These are phyloP conservation scores for Uncinocarpus reesii DNA, from an alignment of 2,329 filamentous ascomycete species.

Conservation along the genomic window DNA sequence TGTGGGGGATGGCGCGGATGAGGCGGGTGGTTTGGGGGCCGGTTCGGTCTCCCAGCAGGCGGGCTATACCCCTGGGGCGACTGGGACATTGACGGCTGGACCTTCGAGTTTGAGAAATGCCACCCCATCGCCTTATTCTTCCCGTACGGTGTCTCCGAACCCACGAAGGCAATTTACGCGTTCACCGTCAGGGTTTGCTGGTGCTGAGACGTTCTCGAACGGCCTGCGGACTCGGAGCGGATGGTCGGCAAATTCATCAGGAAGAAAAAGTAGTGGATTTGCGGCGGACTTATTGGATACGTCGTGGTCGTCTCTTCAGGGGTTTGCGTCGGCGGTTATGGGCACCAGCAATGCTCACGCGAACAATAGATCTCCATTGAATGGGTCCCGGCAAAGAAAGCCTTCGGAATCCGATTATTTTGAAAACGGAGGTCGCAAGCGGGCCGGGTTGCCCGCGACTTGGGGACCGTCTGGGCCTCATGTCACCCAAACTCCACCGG, in stretches of 20 bases:
- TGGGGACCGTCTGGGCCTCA: constrained; percentile 36
- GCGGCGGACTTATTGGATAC: constrained; percentile 34
- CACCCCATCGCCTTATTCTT: constrained; percentile 2
- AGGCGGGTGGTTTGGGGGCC: constrained; percentile 15
- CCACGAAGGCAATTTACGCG: constrained; percentile 9
- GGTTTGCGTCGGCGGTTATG: constrained; percentile 39
- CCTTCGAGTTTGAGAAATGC: neutral
- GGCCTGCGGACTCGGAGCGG: neutral
- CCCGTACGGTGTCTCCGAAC: constrained; percentile 14
- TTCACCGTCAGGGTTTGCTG: neutral
- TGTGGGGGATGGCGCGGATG: constrained; percentile 27
- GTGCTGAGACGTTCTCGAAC: neutral
- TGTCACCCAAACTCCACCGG: constrained; percentile 25
- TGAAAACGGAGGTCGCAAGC: constrained; percentile 6
- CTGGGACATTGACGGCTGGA: neutral
- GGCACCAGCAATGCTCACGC: constrained; percentile 29
- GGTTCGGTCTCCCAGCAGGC: constrained; percentile 28
- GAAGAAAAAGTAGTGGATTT: constrained; percentile 10
- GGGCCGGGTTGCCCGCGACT: constrained; percentile 9
- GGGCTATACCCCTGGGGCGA: neutral
- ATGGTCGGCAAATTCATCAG: neutral
- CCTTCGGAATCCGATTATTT: constrained; percentile 28
- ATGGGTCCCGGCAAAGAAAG: constrained; percentile 27
- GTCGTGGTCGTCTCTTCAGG: constrained; percentile 42
- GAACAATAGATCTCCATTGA: constrained; percentile 20